phyloP scores from a whole-genome alignment of 257 asterid genomes.

The Scutellaria barbata region DNA sequence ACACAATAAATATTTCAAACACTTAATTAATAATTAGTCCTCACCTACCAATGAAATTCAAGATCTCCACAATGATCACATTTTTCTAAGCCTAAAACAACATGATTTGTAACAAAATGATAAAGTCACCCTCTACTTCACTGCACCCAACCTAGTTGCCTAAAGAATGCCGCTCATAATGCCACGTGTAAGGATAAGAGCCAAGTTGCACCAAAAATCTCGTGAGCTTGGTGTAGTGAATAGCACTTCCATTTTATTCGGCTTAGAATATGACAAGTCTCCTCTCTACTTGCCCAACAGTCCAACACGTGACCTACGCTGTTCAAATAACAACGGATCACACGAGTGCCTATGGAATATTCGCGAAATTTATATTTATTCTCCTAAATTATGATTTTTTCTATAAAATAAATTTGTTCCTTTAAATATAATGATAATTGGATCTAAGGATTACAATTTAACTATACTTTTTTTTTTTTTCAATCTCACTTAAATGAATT shows the following conservation, averaged over 20 bases:
- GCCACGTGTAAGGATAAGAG: constrained; percentile 7
- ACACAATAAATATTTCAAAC: not conserved
- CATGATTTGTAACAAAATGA: not conserved
- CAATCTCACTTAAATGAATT: no score
- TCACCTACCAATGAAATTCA: not conserved
- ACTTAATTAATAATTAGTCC: not conserved
- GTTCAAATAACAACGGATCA: not conserved
- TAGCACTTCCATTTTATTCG: not conserved
- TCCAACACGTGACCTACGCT: constrained; percentile 31
- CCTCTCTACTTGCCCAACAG: constrained; percentile 17
- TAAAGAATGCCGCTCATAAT: not conserved
- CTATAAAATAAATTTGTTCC: no score
- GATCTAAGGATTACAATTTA: no score
- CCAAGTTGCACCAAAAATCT: constrained; percentile 14
- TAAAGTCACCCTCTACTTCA: constrained; percentile 1
- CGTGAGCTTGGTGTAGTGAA: not conserved
- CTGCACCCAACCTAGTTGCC: not conserved
- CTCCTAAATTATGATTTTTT: not conserved
- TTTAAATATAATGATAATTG: no score
- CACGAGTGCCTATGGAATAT: constrained; percentile 1
- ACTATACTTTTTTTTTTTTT: no score
- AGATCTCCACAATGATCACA: constrained; percentile 1
- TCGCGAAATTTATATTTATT: not conserved
- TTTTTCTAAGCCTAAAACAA: not conserved
- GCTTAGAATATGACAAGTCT: constrained; percentile 33